phyloP scores from a whole-genome alignment of 768 basidiomycete species.

The Termitomyces sp. region DNA sequence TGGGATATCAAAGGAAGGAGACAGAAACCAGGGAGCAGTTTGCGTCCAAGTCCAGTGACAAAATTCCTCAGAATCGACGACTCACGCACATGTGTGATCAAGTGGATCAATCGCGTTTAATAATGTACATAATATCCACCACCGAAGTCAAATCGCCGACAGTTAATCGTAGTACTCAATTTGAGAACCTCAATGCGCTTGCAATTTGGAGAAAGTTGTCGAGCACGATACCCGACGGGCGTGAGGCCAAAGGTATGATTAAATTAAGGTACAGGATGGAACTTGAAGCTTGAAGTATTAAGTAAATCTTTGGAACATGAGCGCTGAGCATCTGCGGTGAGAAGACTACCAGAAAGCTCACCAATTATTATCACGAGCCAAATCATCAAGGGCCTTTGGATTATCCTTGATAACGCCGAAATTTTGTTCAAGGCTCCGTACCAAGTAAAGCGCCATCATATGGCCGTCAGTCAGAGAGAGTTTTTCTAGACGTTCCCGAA shows the following conservation, averaged over 20 bases:
- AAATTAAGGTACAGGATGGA: neutral
- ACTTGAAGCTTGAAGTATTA: neutral
- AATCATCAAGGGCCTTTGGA: neutral
- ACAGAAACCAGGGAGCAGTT: neutral
- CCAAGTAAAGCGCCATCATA: neutral
- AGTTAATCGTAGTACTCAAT: too few species aligned
- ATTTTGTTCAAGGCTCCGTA: neutral
- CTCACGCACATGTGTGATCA: neutral
- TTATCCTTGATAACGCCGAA: neutral
- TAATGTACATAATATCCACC: neutral
- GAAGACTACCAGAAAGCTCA: neutral
- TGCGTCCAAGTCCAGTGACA: neutral
- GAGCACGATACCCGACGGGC: neutral
- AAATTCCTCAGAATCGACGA: neutral
- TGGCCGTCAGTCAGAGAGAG: neutral
- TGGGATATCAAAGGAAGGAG: neutral
- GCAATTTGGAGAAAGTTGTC: neutral
- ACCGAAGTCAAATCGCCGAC: neutral
- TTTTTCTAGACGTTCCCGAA: neutral
- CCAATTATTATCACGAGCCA: neutral
- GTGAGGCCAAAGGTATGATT: conserved; percentile 12
- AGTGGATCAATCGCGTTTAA: neutral
- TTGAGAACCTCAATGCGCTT: too few species aligned
- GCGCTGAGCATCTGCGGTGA: neutral
- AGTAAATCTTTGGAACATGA: neutral